phyloP scores from a whole-genome alignment of 176 grass and related monocot species.

The Guadua angustifolia region DNA sequence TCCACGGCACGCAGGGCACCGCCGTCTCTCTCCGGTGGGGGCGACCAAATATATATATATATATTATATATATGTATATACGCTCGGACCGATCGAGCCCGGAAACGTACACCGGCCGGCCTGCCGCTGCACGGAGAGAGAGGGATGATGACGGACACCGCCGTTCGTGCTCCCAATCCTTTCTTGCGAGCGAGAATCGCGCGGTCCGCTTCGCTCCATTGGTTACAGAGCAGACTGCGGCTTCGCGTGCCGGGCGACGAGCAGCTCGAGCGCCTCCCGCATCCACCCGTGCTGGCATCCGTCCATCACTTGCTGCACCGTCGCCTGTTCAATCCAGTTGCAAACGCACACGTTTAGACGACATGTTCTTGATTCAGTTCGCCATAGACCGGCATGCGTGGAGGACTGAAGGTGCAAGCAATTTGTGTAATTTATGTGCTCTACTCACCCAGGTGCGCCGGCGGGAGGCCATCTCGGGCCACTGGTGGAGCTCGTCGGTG shows the following conservation, averaged over 20 bases:
- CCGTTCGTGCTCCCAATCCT: slow-evolving; percentile 7
- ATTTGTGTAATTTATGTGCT: background rate
- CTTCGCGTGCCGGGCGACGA: slow-evolving; percentile 55
- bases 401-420: too few species aligned
- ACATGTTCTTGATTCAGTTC: background rate
- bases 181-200: slow-evolving; percentile 35
- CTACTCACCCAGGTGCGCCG: slow-evolving; percentile 75
- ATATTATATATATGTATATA: background rate
- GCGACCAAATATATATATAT: slow-evolving; percentile 34
- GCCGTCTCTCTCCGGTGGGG: slow-evolving; percentile 45
- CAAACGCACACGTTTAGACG: background rate
- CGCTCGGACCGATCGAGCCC: background rate
- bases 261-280: slow-evolving; percentile 71
- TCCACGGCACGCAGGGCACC: background rate
- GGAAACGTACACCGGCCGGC: slow-evolving; percentile 23
- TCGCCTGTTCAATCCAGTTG: slow-evolving; percentile 46
- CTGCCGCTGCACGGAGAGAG: slow-evolving; percentile 52
- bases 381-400: background rate
- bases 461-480: slow-evolving; percentile 86
- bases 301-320: slow-evolving; percentile 70
- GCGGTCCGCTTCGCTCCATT: too few species aligned
- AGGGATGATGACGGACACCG: background rate
- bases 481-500: slow-evolving; percentile 66
- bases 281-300: slow-evolving; percentile 89
- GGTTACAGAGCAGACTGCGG: slow-evolving; percentile 43